Conservation (phyloP, 2,329 filamentous ascomycete species). For the Fusarium mundagurra region DNA sequence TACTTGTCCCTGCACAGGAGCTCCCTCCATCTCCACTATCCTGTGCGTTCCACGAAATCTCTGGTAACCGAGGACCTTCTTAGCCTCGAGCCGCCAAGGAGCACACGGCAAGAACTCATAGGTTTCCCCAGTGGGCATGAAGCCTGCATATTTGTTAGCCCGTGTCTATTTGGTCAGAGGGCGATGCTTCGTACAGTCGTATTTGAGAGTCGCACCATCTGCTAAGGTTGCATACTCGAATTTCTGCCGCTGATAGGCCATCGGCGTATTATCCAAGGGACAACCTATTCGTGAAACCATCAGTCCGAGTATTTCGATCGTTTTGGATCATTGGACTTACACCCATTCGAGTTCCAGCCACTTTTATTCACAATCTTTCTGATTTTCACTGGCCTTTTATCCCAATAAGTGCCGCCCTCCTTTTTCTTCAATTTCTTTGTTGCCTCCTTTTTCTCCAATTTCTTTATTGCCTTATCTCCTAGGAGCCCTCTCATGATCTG, state of each 20-base stretch:
- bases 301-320: accelerated
- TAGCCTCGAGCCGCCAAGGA: neutral
- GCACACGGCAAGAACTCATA: neutral
- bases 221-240: neutral
- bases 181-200: neutral
- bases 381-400: too few relatives aligned
- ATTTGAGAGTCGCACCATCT: accelerated
- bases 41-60: neutral
- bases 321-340: neutral
- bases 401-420: too few relatives aligned
- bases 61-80: neutral
- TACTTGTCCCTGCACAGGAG: accelerated
- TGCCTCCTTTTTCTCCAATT: too few relatives aligned
- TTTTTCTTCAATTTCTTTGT: too few relatives aligned
- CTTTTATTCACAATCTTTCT: neutral
- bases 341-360: accelerated
- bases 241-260: neutral
- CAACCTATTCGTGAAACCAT: neutral
- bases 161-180: accelerated
- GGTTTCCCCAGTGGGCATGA: neutral
- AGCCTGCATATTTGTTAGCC: neutral
- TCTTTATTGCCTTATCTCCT: too few relatives aligned
- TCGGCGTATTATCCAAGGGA: neutral
- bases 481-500: too few relatives aligned
- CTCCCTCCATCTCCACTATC: neutral